Conservation (phyloP, 768 basidiomycete species). For the Xanthoconium purpureum region DNA sequence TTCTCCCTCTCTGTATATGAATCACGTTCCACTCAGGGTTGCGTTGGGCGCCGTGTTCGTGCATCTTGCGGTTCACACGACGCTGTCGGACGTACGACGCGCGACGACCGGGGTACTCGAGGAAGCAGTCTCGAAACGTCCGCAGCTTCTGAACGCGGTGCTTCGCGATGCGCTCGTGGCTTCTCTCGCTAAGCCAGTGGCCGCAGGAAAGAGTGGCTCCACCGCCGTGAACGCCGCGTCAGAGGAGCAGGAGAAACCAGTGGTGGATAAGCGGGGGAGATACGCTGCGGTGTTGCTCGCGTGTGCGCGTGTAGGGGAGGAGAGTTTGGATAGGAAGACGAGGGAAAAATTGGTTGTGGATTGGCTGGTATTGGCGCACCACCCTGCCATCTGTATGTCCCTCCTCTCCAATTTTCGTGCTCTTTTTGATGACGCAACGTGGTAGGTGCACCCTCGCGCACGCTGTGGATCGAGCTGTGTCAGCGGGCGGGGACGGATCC, state of each 20-base stretch:
- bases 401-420: not conserved
- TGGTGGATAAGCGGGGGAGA: constrained; percentile 49
- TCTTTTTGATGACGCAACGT: not conserved
- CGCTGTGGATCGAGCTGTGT: constrained; percentile 76
- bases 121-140: constrained; percentile 36
- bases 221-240: not conserved
- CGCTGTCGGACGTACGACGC: constrained; percentile 52
- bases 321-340: constrained; percentile 36
- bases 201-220: constrained; percentile 17
- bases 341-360: constrained; percentile 51
- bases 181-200: constrained; percentile 41
- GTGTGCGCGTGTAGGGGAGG: constrained; percentile 39
- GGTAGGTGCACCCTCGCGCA: constrained; percentile 17
- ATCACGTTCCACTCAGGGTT: constrained; percentile 39
- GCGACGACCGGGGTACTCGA: constrained; percentile 43
- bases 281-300: constrained; percentile 54
- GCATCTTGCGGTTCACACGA: constrained; percentile 62
- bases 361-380: constrained; percentile 69
- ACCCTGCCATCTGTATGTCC: constrained; percentile 56
- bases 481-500: constrained; percentile 71
- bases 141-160: constrained; percentile 48
- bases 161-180: constrained; percentile 57
- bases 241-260: constrained; percentile 39
- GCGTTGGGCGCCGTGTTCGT: constrained; percentile 66
- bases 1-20: not conserved